Evolutionary conservation across 108 stramenopile species (phyloP).

Genomic region (Skeletonema tropicum): DNA sequence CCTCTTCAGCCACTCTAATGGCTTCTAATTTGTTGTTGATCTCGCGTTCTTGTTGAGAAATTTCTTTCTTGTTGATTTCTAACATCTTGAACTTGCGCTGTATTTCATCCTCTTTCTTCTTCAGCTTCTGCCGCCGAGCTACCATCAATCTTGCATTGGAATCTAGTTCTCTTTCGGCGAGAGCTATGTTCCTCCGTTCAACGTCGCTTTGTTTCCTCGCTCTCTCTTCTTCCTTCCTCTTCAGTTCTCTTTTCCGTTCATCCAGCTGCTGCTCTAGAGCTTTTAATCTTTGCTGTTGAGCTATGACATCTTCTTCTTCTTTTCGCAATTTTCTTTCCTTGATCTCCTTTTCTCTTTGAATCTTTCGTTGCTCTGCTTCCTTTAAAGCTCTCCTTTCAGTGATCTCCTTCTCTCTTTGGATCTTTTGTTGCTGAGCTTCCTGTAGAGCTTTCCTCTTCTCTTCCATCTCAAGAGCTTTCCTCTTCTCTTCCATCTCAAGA

Average conservation of each 20-base stretch:
- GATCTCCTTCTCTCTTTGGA: background rate
- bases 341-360: background rate
- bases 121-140: background rate
- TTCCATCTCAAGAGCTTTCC: too few species aligned
- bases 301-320: background rate
- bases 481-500: too few species aligned
- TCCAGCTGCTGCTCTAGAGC: background rate
- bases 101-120: background rate
- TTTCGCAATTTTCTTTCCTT: background rate
- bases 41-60: background rate
- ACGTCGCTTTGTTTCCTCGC: background rate
- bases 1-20: background rate
- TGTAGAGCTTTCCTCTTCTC: too few species aligned
- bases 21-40: background rate
- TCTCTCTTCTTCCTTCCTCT: background rate
- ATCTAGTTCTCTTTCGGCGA: background rate
- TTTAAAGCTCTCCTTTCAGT: slow-evolving; percentile 4
- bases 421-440: background rate
- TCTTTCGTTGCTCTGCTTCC: slow-evolving; percentile 1
- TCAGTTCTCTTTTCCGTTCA: background rate
- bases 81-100: background rate
- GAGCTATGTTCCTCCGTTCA: background rate
- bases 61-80: background rate
- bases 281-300: background rate
- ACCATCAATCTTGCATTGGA: background rate